Percentiles rank a stretch among this genome's conserved stretches.
Evolutionary conservation across 177 flowering plant genomes (phyloP).

Genomic region (Vitis hybrid): DNA sequence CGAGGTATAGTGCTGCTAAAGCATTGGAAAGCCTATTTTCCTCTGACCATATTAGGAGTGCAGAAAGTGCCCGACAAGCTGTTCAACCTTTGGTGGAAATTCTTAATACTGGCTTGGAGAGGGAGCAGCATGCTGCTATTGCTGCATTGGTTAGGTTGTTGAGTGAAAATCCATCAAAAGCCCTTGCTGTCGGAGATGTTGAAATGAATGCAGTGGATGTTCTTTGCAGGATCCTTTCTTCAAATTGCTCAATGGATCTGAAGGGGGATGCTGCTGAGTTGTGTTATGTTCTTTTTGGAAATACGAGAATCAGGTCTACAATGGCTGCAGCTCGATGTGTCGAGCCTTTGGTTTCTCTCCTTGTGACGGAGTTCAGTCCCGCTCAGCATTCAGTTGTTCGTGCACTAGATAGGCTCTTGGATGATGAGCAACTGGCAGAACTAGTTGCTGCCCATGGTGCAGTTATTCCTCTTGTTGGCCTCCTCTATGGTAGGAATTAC

Average conservation of each 20-base stretch:
- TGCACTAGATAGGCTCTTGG: conserved; percentile 84
- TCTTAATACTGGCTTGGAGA: conserved; percentile 88
- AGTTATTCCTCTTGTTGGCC: conserved; percentile 92
- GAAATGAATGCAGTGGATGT: conserved; percentile 95
- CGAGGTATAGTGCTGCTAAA: conserved; percentile 93
- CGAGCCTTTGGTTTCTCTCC: conserved; percentile 85
- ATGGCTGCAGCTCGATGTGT: conserved; percentile 93
- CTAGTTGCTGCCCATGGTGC: conserved; percentile 95
- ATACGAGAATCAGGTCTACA: conserved; percentile 86
- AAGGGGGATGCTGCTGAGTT: conserved; percentile 97
- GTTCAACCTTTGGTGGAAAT: conserved; percentile 96
- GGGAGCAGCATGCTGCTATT: conserved; percentile 98
- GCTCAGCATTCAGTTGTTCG: conserved; percentile 89
- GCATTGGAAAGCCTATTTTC: conserved; percentile 95
- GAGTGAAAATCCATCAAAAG: conserved; percentile 83
- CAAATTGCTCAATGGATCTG: conserved; percentile 84
- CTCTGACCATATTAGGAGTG: conserved; percentile 88
- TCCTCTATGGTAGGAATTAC: conserved; percentile 78
- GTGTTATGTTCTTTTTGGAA: conserved; percentile 86
- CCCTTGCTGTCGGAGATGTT: conserved; percentile 87
- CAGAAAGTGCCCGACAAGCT: conserved; percentile 86
- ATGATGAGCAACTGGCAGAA: conserved; percentile 94
- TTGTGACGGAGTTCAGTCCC: conserved; percentile 72
- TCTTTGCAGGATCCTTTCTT: conserved; percentile 88
- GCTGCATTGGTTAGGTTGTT: conserved; percentile 85